Conservation (phyloP, 2,329 filamentous ascomycete genomes). For the Penicillium sp. region DNA sequence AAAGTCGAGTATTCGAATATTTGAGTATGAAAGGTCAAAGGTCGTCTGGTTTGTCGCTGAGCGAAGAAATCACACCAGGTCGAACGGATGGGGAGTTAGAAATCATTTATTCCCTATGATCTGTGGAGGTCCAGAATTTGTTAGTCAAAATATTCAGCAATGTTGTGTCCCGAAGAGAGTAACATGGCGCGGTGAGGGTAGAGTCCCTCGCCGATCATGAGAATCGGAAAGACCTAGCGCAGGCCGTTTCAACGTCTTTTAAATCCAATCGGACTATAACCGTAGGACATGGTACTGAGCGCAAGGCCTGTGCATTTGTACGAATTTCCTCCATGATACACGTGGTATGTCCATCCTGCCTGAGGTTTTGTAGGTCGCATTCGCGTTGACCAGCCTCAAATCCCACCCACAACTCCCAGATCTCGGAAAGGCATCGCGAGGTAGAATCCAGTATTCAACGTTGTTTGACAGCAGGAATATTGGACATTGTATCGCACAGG, state of each 20-base stretch:
- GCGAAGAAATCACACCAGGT: conserved; percentile 25
- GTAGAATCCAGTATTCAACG: neutral
- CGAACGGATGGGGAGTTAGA: conserved; percentile 18
- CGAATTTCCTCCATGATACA: neutral
- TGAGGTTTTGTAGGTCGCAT: conserved; percentile 8
- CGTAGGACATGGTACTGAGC: neutral
- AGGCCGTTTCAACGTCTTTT: neutral
- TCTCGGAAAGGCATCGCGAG: neutral
- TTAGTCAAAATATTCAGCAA: conserved; percentile 14
- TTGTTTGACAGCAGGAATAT: neutral
- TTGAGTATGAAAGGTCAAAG: conserved; percentile 21
- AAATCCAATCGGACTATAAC: neutral
- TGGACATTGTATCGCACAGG: conserved; percentile 2
- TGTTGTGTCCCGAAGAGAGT: neutral
- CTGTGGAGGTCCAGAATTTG: conserved; percentile 7
- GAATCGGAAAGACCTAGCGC: neutral
- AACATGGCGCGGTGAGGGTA: neutral
- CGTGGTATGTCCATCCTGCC: neutral
- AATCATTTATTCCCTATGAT: conserved; percentile 28
- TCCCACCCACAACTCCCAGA: conserved; percentile 1
- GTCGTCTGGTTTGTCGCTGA: conserved; percentile 20
- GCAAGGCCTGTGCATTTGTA: neutral
- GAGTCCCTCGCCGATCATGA: neutral
- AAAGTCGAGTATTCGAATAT: conserved; percentile 8
- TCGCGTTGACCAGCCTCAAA: conserved; percentile 3